These are phyloP conservation scores for Gamarada debralockiae DNA, from an alignment of 495 filamentous ascomycete genomes.

Conservation along the genomic window DNA sequence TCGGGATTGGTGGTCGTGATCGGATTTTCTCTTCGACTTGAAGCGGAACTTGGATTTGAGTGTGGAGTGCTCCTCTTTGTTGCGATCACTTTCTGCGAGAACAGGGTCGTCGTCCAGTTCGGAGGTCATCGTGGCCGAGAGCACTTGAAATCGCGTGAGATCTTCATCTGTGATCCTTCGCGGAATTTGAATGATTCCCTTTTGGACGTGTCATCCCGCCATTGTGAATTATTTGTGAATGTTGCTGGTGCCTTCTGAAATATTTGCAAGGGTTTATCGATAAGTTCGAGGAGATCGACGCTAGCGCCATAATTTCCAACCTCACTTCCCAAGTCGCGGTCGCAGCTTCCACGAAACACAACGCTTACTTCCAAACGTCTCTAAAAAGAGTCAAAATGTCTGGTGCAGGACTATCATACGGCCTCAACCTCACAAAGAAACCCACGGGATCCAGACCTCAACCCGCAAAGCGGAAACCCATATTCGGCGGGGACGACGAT, in stretches of 20 bases:
- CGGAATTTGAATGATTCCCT: too few relatives aligned
- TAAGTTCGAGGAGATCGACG: neutral
- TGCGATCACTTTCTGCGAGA: neutral
- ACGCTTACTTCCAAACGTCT: neutral
- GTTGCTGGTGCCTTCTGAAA: neutral
- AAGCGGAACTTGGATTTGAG: constrained; percentile 53
- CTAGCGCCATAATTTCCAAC: neutral
- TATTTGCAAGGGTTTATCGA: too few relatives aligned
- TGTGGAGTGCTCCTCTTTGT: constrained; percentile 12
- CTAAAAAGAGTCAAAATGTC: constrained; percentile 25
- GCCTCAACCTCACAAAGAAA: constrained; percentile 52
- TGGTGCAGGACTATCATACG: constrained; percentile 40
- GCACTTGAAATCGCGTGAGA: neutral
- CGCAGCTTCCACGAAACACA: neutral
- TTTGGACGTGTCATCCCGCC: too few relatives aligned
- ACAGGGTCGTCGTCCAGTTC: neutral
- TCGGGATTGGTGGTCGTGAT: constrained; percentile 24
- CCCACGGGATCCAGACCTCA: constrained; percentile 25
- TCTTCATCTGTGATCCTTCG: too few relatives aligned
- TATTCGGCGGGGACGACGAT: constrained; percentile 48
- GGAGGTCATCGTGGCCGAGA: constrained; percentile 15
- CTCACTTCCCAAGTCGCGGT: neutral
- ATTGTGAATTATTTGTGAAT: neutral
- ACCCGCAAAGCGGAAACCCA: constrained; percentile 42
- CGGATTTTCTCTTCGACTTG: constrained; percentile 38